phyloP scores from a whole-genome alignment of 2,329 filamentous ascomycete species.

The Aureobasidium lini region DNA sequence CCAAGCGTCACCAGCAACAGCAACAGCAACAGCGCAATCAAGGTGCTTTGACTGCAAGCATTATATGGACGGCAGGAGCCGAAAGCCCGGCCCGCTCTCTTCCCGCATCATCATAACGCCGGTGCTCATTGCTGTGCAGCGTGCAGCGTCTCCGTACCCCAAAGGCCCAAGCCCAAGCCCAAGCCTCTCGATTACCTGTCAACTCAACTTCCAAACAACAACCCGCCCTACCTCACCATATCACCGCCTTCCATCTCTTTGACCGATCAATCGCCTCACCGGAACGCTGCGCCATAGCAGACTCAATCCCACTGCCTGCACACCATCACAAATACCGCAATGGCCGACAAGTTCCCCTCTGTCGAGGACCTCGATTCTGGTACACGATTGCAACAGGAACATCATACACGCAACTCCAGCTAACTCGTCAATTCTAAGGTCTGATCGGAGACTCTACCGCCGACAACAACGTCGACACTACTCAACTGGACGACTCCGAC shows the following conservation, averaged over 20 bases:
- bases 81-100: not conserved
- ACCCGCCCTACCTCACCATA: not conserved
- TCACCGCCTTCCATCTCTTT: not conserved
- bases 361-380: constrained; percentile 47
- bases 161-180: not conserved
- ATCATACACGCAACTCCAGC: constrained; percentile 15
- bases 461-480: constrained; percentile 38
- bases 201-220: constrained; percentile 1
- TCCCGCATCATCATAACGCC: not conserved
- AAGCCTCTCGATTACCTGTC: not conserved
- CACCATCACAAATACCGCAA: constrained; percentile 18
- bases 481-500: constrained; percentile 59
- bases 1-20: not conserved
- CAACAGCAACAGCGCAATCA: not conserved
- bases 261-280: not conserved
- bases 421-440: constrained; percentile 41
- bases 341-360: constrained; percentile 47
- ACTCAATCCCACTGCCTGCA: not conserved
- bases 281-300: not conserved
- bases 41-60: not conserved
- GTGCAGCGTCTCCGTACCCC: not conserved
- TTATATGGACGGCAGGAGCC: not conserved
- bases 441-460: constrained; percentile 56
- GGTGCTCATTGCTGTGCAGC: not conserved
- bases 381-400: constrained; percentile 23